Conservation (phyloP, 1,284 basidiomycete species). For the Cronartium quercuum region DNA sequence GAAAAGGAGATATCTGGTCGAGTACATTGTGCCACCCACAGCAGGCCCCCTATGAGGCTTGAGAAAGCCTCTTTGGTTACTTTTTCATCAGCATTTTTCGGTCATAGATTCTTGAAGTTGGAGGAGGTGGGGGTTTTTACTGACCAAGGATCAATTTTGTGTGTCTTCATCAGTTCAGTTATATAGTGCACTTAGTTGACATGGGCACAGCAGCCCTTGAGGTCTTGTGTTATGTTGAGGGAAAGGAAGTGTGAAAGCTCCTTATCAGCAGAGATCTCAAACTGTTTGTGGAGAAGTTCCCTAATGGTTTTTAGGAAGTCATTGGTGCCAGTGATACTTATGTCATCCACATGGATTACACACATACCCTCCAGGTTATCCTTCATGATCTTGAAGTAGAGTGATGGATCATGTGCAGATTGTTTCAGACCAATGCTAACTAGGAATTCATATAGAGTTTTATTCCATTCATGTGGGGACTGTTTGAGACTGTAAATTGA, state of each 20-base stretch:
- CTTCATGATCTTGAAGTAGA: not conserved
- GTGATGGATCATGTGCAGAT: not conserved
- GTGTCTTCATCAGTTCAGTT: too few species aligned
- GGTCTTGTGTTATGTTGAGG: too few species aligned
- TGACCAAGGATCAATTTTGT: too few species aligned
- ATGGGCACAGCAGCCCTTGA: too few species aligned
- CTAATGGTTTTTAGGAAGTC: not conserved
- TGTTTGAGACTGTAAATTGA: constrained; percentile 28
- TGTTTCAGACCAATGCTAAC: not conserved
- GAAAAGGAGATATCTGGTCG: not conserved
- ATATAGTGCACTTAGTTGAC: too few species aligned
- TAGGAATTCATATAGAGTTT: not conserved
- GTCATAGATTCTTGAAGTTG: too few species aligned
- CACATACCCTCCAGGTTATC: not conserved
- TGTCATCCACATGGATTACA: not conserved
- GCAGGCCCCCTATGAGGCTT: too few species aligned
- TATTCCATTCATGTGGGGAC: not conserved
- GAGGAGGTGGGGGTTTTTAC: too few species aligned
- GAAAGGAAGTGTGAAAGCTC: constrained; percentile 8
- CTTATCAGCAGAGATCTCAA: not conserved
- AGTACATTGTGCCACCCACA: too few species aligned
- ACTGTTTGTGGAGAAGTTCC: not conserved
- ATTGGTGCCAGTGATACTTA: not conserved
- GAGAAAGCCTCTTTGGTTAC: too few species aligned
- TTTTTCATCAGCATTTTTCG: too few species aligned